Base-by-base conservation (phyloP, 805 yeast species). In the Brettanomyces custersianus region DNA sequence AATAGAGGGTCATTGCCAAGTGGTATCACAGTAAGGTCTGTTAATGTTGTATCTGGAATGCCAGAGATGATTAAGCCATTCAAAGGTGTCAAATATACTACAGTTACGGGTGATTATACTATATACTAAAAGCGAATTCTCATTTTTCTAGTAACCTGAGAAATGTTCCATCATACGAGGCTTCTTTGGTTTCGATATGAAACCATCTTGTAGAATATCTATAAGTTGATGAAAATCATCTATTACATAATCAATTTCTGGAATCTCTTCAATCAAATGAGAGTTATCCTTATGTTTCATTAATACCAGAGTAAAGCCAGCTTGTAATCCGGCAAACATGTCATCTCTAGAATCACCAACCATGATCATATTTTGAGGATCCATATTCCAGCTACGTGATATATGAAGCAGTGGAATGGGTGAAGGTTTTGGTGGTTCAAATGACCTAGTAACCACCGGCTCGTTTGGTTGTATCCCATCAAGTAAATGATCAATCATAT, bases 31-130 rank as follows among this genome's bases (percentile, higher is more conserved):
- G 80, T 87, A 2, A 79, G 73, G 10, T 66, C 79, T 20, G 59
- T 87, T 41, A 71, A 74, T 47, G 69, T 85, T 13, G 18, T 49
- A 4, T 63, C 62, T 43, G 87, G 90, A 0, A 47, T 75, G 38
- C 71, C 72, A 5, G 75, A 74, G 3, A 63, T 64, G 4, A 79
- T 74, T 9, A 80, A 77, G 49, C 95, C 95, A 0, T 88, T 75
- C 63, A 88, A 87, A 54, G 97, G 97, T 1, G 96, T 88, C 16
- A 82, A 87, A 51, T 88, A 88, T 52, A 61, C 72, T 9, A 77
- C 95, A 5, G 59, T 60, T 37, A 68, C 82, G 0, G 82, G 80
- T 1, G 77, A 79, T 37, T 72, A 30, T 20, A 10, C 20, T 3
- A 15, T 30, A 20, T 16, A 16, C 10, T 22, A 12, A 22, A 22